Conservation (phyloP, 2,329 filamentous ascomycete genomes). For the Calonectria henricotiae region DNA sequence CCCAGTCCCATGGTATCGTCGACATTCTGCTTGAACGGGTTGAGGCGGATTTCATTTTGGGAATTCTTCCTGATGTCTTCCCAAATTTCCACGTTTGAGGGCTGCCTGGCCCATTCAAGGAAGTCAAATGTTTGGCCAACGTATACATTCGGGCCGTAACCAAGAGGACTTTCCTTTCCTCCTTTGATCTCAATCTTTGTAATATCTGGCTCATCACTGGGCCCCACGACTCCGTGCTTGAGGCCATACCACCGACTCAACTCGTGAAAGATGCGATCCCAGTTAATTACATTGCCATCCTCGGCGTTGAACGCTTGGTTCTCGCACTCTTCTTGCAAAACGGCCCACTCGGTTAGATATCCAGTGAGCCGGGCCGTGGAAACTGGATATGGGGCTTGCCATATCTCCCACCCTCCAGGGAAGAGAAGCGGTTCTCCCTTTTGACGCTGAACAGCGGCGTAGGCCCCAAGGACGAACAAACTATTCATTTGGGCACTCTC, state of each 20-base stretch:
- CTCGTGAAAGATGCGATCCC: slow-evolving; percentile 1
- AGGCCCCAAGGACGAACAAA: not conserved
- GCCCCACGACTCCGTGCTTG: not conserved
- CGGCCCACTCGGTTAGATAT: slow-evolving; percentile 8
- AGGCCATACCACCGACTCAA: not conserved
- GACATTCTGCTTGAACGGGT: not conserved
- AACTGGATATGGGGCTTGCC: not conserved
- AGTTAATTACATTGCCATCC: not conserved
- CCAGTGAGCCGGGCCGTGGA: slow-evolving; percentile 3
- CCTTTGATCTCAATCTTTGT: not conserved
- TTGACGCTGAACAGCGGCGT: not conserved
- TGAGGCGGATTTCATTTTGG: not conserved
- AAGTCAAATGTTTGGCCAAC: not conserved
- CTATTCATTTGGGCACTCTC: not conserved
- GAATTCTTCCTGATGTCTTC: not conserved
- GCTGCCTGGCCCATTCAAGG: not conserved
- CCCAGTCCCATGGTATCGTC: not conserved
- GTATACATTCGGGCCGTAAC: not conserved
- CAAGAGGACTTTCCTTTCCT: not conserved
- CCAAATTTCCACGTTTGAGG: not conserved
- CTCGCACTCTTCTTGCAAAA: not conserved
- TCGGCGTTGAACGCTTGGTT: slow-evolving; percentile 10
- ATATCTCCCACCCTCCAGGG: not conserved
- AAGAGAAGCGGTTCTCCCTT: not conserved
- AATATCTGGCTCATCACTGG: not conserved